Conservation (phyloP, 2,329 filamentous ascomycete species). For the Cladosporium phlei region DNA sequence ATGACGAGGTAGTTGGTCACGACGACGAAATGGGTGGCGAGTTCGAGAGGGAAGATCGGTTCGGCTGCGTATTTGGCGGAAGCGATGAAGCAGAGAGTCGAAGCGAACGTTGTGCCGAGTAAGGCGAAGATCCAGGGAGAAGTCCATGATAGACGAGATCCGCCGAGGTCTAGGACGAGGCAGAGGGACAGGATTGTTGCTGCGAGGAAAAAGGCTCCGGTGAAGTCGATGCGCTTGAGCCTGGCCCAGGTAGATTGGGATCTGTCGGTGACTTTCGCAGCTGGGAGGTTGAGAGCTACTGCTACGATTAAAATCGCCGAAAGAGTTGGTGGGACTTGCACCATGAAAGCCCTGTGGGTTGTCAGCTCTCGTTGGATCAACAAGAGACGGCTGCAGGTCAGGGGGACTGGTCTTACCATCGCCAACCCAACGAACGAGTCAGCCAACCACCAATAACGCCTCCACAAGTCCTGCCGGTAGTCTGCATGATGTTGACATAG, state of each 20-base stretch:
- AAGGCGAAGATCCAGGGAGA: slow-evolving; percentile 28
- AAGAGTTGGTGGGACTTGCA: slow-evolving; percentile 53
- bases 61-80: slow-evolving; percentile 22
- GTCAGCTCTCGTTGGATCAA: too few relatives aligned
- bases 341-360: slow-evolving; percentile 48
- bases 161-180: slow-evolving; percentile 47
- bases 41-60: slow-evolving; percentile 54
- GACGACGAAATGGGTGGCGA: slow-evolving; percentile 51
- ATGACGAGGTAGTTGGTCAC: slow-evolving; percentile 51
- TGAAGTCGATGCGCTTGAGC: slow-evolving; percentile 55
- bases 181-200: slow-evolving; percentile 42
- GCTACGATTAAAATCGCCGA: slow-evolving; percentile 48
- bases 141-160: slow-evolving; percentile 38
- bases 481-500: slow-evolving; percentile 50
- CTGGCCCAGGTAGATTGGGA: slow-evolving; percentile 29
- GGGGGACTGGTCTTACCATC: slow-evolving; percentile 45
- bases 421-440: slow-evolving; percentile 60
- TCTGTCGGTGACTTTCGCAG: slow-evolving; percentile 15
- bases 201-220: slow-evolving; percentile 48
- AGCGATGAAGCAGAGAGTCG: slow-evolving; percentile 19
- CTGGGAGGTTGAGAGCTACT: slow-evolving; percentile 22
- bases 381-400: neutral
- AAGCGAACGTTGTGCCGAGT: slow-evolving; percentile 6
- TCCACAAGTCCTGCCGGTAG: slow-evolving; percentile 47
- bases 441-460: slow-evolving; percentile 57